Conservation (phyloP, 371 early-diverging fungal genomes). For the Apophysomyces variabilis region DNA sequence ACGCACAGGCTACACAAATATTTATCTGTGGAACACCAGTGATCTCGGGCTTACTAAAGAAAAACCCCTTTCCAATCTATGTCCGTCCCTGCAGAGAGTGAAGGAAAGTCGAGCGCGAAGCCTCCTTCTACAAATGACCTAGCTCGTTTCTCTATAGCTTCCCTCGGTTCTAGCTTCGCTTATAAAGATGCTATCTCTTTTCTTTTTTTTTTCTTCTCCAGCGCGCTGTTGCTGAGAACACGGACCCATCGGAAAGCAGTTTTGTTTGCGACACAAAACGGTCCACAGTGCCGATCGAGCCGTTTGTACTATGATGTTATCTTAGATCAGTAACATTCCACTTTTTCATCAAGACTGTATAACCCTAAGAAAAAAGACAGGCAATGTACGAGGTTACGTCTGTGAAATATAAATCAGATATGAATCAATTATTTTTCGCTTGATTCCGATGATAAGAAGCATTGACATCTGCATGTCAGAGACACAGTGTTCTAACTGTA, state of each 20-base stretch:
- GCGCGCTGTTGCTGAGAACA: background rate
- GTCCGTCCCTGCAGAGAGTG: background rate
- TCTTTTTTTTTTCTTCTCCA: no score
- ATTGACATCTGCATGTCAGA: background rate
- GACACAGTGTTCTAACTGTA: background rate
- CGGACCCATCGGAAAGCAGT: constrained; percentile 4
- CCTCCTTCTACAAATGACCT: background rate
- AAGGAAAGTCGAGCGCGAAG: background rate
- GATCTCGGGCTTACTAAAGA: constrained; percentile 2
- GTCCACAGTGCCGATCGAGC: background rate
- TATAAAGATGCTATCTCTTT: no score
- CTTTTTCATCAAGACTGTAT: background rate
- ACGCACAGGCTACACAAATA: constrained; percentile 1
- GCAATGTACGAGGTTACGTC: background rate
- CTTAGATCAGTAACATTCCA: background rate
- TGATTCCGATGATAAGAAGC: constrained; percentile 5
- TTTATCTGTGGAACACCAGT: constrained; percentile 1
- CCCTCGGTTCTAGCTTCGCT: no score
- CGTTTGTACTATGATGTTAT: background rate
- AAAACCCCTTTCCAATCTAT: background rate
- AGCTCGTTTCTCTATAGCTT: background rate
- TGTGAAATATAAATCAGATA: background rate
- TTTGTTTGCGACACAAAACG: constrained; percentile 2
- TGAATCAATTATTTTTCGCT: background rate
- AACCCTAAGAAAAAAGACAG: background rate